Evolutionary conservation across 768 basidiomycete species (phyloP).

Genomic region (Amanita exitialis): DNA sequence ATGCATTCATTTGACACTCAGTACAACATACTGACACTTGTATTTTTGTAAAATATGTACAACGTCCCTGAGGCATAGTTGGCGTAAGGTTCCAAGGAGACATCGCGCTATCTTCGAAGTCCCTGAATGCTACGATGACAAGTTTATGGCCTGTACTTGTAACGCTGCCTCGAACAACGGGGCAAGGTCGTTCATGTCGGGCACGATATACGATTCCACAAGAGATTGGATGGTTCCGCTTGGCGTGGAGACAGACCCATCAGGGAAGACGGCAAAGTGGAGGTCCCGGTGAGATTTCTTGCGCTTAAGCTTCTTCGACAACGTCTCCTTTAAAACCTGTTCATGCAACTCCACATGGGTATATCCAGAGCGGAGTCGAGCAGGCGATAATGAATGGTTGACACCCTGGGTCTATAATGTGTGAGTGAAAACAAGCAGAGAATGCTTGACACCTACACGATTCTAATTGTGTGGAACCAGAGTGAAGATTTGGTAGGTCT

Average conservation of each 20-base stretch:
- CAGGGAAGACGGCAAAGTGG: constrained; percentile 21
- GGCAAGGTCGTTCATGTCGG: not conserved
- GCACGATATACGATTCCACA: not conserved
- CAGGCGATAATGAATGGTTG: not conserved
- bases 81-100: too few species aligned
- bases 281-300: constrained; percentile 23
- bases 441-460: constrained; percentile 8
- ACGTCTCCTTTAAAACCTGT: constrained; percentile 25
- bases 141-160: not conserved
- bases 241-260: constrained; percentile 18
- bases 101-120: not conserved
- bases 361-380: constrained; percentile 10
- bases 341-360: constrained; percentile 25
- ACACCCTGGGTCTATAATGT: not conserved
- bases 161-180: not conserved
- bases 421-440: not conserved
- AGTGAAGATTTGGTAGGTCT: not conserved
- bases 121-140: not conserved
- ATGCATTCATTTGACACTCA: not conserved
- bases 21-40: not conserved
- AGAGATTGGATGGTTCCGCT: constrained; percentile 12
- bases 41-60: not conserved
- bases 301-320: not conserved
- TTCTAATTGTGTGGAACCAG: constrained; percentile 1
- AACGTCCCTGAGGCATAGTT: not conserved